These are phyloP conservation scores for Wickerhamomyces pijperi DNA, from an alignment of 805 yeast genomes.

Conservation along the genomic window DNA sequence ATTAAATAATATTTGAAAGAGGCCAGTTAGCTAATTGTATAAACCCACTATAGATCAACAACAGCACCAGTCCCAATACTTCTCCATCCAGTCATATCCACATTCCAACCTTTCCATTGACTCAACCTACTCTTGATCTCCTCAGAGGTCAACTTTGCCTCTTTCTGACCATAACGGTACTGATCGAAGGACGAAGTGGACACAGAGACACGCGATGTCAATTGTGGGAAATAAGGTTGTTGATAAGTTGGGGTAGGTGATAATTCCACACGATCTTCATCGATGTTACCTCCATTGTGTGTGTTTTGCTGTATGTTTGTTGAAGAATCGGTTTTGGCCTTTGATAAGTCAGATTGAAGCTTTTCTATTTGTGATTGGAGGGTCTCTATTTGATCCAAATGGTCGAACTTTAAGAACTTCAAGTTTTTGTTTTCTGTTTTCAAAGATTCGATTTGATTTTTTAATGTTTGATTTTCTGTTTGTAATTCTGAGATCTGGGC, in stretches of 20 bases:
- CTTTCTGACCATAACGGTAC: slow-evolving; percentile 10
- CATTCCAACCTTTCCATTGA: slow-evolving; percentile 77
- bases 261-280: slow-evolving; percentile 11
- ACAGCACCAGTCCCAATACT: slow-evolving; percentile 56
- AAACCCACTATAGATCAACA: slow-evolving; percentile 29
- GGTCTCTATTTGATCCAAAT: slow-evolving; percentile 23
- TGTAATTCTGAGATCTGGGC: slow-evolving; percentile 20
- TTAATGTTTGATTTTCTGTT: slow-evolving; percentile 12
- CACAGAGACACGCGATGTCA: not conserved
- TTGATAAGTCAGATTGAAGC: slow-evolving; percentile 14
- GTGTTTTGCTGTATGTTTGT: too few relatives aligned
- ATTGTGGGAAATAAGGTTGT: not conserved
- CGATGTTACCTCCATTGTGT: slow-evolving; percentile 13
- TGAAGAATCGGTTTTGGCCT: slow-evolving; percentile 16
- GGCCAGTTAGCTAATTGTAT: too few relatives aligned
- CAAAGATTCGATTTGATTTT: slow-evolving; percentile 20
- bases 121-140: slow-evolving; percentile 45
- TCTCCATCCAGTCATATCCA: slow-evolving; percentile 81
- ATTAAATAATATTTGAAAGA: too few relatives aligned
- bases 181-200: slow-evolving; percentile 7
- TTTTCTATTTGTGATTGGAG: slow-evolving; percentile 18
- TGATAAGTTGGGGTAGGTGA: slow-evolving; percentile 15
- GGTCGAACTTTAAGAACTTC: slow-evolving; percentile 25
- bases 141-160: slow-evolving; percentile 28
- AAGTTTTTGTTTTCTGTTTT: slow-evolving; percentile 27